These are phyloP conservation scores for Kalmusia sp. DNA, from an alignment of 2,329 filamentous ascomycete genomes.

Conservation along the genomic window DNA sequence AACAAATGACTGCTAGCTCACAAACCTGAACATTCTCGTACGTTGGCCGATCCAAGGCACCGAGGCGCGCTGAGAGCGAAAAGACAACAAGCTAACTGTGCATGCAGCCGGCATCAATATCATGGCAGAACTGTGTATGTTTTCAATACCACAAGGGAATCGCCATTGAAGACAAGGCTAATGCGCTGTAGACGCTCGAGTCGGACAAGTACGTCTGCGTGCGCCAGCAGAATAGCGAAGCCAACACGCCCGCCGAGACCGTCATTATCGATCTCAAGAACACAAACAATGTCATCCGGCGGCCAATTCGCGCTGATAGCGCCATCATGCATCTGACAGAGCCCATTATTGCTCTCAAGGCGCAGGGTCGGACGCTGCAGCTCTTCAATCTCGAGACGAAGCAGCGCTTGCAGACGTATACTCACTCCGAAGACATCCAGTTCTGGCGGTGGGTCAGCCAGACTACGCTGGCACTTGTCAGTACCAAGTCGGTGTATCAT, in stretches of 20 bases:
- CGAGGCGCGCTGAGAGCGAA: slow-evolving; percentile 17
- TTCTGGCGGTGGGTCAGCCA: slow-evolving; percentile 99
- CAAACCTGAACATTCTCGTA: slow-evolving; percentile 57
- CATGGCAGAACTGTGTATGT: slow-evolving; percentile 86
- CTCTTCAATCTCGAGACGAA: slow-evolving; percentile 96
- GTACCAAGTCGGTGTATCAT: slow-evolving; percentile 89
- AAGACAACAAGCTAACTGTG: slow-evolving; percentile 37
- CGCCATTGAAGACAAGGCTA: slow-evolving; percentile 21
- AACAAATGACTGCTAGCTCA: slow-evolving; percentile 48
- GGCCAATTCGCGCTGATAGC: slow-evolving; percentile 98
- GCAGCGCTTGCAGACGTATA: slow-evolving; percentile 94
- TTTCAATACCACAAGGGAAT: neutral
- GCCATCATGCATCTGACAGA: slow-evolving; percentile 99
- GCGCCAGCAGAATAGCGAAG: slow-evolving; percentile 83
- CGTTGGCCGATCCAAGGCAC: slow-evolving; percentile 32
- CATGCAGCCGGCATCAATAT: slow-evolving; percentile 71
- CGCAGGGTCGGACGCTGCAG: slow-evolving; percentile 91
- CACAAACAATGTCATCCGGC: slow-evolving; percentile 90
- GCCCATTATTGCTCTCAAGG: slow-evolving; percentile 96
- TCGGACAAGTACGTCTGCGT: slow-evolving; percentile 97
- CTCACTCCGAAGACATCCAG: slow-evolving; percentile 95
- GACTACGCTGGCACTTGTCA: slow-evolving; percentile 85
- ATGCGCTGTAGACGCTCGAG: slow-evolving; percentile 79
- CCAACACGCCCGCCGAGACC: slow-evolving; percentile 85
- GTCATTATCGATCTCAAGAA: slow-evolving; percentile 99